Conservation (phyloP, 805 yeast species). For the Kuraishia molischiana region DNA sequence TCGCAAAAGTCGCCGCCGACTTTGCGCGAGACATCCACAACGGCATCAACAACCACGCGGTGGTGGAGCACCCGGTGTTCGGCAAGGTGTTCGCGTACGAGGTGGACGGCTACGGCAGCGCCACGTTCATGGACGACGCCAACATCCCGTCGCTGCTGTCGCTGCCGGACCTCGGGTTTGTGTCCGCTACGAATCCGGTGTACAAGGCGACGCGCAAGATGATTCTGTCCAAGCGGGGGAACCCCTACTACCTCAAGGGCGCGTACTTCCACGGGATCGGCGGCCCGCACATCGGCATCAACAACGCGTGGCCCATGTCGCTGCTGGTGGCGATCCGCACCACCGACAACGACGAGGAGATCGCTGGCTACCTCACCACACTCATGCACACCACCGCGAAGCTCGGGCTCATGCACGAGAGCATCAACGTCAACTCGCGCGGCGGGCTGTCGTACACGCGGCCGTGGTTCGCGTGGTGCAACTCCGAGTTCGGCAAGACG, state of each 20-base stretch:
- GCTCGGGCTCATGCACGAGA: conserved; percentile 79
- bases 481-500: conserved; percentile 83
- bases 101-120: conserved; percentile 78
- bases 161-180: conserved; percentile 70
- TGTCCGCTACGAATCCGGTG: conserved; percentile 37
- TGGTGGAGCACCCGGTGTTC: conserved; percentile 53
- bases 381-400: conserved; percentile 58
- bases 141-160: conserved; percentile 77
- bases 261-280: conserved; percentile 66
- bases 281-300: conserved; percentile 82
- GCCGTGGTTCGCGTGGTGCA: conserved; percentile 94
- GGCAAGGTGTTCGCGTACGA: conserved; percentile 85
- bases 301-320: conserved; percentile 88
- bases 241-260: conserved; percentile 71
- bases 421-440: conserved; percentile 52
- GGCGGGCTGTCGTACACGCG: conserved; percentile 49
- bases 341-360: conserved; percentile 61
- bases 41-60: conserved; percentile 57
- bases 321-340: conserved; percentile 70
- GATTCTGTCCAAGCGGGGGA: conserved; percentile 59
- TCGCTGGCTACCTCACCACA: conserved; percentile 33
- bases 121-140: conserved; percentile 80
- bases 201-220: conserved; percentile 75
- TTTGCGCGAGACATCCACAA: conserved; percentile 32
- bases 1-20: conserved; percentile 18